Evolutionary conservation across 768 basidiomycete species (phyloP).

Genomic region (Leccinum disarticulatum): DNA sequence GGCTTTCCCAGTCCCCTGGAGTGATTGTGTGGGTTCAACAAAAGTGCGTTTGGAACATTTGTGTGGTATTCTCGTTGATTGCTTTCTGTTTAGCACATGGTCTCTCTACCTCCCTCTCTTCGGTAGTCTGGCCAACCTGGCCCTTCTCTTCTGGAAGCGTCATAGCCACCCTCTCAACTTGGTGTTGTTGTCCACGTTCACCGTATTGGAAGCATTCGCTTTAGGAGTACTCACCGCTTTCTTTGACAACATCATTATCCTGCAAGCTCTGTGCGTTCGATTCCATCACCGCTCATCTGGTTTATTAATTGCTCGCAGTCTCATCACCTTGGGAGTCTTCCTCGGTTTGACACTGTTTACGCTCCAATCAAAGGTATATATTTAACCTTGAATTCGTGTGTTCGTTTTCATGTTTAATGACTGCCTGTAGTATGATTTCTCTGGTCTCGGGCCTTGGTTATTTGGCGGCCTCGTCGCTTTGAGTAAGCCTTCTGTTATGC

Average conservation of each 20-base stretch:
- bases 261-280: conserved; percentile 77
- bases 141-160: conserved; percentile 87
- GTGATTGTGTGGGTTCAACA: conserved; percentile 69
- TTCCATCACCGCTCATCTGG: background rate
- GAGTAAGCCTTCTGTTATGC: conserved; percentile 40
- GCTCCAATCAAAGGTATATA: conserved; percentile 80
- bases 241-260: conserved; percentile 67
- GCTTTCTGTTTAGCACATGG: conserved; percentile 56
- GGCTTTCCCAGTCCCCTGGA: conserved; percentile 60
- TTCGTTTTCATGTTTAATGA: background rate
- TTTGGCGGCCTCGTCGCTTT: conserved; percentile 83
- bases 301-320: conserved; percentile 37
- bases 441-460: conserved; percentile 87
- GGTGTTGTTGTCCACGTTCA: conserved; percentile 82
- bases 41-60: conserved; percentile 47
- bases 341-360: conserved; percentile 93
- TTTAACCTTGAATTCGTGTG: background rate
- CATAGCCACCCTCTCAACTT: conserved; percentile 89
- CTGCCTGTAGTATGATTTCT: conserved; percentile 80
- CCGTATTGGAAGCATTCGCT: conserved; percentile 85
- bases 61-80: conserved; percentile 2
- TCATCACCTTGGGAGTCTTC: conserved; percentile 93
- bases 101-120: conserved; percentile 76
- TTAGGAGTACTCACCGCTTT: conserved; percentile 84
- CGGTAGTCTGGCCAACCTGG: conserved; percentile 76